Evolutionary conservation across 2,329 filamentous ascomycete genomes (phyloP).

Genomic region (Clarireedia monteithiana): DNA sequence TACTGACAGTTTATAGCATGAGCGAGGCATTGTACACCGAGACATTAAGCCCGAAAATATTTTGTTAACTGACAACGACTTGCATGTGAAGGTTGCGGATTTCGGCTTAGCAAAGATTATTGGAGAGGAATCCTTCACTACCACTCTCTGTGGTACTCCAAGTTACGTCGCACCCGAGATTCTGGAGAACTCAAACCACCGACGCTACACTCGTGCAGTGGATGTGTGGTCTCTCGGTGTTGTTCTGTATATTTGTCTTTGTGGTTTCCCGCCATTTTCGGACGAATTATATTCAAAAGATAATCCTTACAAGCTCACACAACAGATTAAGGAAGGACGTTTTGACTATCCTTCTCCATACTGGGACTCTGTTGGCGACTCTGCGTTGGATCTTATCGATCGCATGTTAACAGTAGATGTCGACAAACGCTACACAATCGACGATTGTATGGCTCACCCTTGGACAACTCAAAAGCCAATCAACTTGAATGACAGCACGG

Average conservation of each 20-base stretch:
- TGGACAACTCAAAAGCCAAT: slow-evolving; percentile 65
- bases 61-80: slow-evolving; percentile 72
- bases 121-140: slow-evolving; percentile 96
- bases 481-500: slow-evolving; percentile 75
- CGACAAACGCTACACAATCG: slow-evolving; percentile 75
- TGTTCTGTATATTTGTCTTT: slow-evolving; percentile 93
- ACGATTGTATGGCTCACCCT: slow-evolving; percentile 84
- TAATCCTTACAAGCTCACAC: slow-evolving; percentile 77
- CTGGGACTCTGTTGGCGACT: slow-evolving; percentile 83
- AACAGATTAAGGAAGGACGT: slow-evolving; percentile 81
- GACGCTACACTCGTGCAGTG: slow-evolving; percentile 89
- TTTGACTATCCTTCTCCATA: slow-evolving; percentile 97
- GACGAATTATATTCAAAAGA: slow-evolving; percentile 79
- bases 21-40: slow-evolving; percentile 92
- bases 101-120: slow-evolving; percentile 98
- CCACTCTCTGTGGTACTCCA: slow-evolving; percentile 91
- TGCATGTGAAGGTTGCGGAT: slow-evolving; percentile 87
- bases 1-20: slow-evolving; percentile 57
- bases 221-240: slow-evolving; percentile 98
- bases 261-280: slow-evolving; percentile 93
- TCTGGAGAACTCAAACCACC: slow-evolving; percentile 68
- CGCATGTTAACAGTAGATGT: slow-evolving; percentile 87
- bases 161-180: slow-evolving; percentile 97
- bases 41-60: slow-evolving; percentile 66
- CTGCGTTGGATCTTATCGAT: slow-evolving; percentile 87